A percentile compares a stretch with the other conserved stretches of the same genome.
Conservation (phyloP, 805 yeast species). For the Candida argentea region DNA sequence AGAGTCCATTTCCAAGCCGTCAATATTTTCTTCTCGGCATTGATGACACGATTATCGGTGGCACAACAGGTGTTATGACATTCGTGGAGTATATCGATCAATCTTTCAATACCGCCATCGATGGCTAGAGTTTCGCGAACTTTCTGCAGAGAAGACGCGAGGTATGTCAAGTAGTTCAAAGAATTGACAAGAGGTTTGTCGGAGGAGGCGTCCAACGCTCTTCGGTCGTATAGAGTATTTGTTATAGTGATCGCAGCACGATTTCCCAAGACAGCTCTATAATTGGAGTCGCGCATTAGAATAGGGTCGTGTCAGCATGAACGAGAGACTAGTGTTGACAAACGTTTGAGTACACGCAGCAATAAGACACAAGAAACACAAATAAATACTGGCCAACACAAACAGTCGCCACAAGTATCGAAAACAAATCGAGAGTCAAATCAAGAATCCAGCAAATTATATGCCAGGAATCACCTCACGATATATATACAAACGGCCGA, state of each 20-base stretch:
- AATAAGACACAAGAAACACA: not conserved
- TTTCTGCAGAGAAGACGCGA: conserved; percentile 76
- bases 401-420: not conserved
- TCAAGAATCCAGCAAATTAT: not conserved
- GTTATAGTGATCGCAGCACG: conserved; percentile 90
- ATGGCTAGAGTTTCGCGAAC: conserved; percentile 81
- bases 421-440: not conserved
- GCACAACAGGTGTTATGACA: conserved; percentile 40
- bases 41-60: conserved; percentile 20
- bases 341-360: not conserved
- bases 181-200: conserved; percentile 89
- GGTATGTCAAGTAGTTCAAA: conserved; percentile 77
- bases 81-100: conserved; percentile 76
- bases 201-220: conserved; percentile 86
- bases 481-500: no score
- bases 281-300: conserved; percentile 84
- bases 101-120: conserved; percentile 89
- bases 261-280: conserved; percentile 66
- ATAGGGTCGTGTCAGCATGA: not conserved
- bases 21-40: conserved; percentile 37
- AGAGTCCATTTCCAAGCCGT: conserved; percentile 98
- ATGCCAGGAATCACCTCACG: no score
- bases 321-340: not conserved
- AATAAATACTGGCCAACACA: not conserved
- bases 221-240: conserved; percentile 77